Percentiles rank a stretch among this genome's conserved stretches.
These are phyloP conservation scores for Xylariaceae sp. DNA, from an alignment of 2,329 filamentous ascomycete genomes.

Conservation along the genomic window DNA sequence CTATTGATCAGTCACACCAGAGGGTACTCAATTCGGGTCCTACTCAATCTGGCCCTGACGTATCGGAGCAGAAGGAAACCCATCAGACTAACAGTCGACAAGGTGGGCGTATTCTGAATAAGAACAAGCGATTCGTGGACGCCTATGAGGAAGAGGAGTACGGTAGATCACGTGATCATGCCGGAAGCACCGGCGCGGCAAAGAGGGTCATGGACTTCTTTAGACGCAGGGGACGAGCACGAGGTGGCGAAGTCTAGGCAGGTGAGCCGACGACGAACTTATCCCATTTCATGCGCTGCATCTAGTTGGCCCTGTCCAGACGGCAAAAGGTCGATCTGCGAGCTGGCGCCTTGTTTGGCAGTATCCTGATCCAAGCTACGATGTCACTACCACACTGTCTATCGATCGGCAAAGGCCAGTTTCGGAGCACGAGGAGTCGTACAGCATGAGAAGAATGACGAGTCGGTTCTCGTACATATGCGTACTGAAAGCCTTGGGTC, in stretches of 20 bases:
- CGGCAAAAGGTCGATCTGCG: slow-evolving; percentile 2
- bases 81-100: slow-evolving; percentile 35
- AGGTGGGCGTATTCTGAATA: slow-evolving; percentile 62
- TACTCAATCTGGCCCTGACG: slow-evolving; percentile 41
- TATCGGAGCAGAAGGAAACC: slow-evolving; percentile 40
- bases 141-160: slow-evolving; percentile 75
- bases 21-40: slow-evolving; percentile 41
- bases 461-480: slow-evolving; percentile 3
- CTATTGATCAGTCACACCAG: slow-evolving; percentile 42
- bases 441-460: slow-evolving; percentile 5
- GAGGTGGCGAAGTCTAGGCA: slow-evolving; percentile 47
- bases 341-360: not conserved
- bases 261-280: slow-evolving; percentile 4
- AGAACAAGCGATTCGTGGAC: slow-evolving; percentile 83
- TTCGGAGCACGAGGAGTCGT: not conserved
- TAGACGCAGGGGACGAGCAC: slow-evolving; percentile 73
- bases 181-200: slow-evolving; percentile 79
- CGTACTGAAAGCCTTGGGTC: slow-evolving; percentile 9
- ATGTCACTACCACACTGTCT: not conserved
- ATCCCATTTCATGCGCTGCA: slow-evolving; percentile 4
- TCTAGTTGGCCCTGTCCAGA: slow-evolving; percentile 2
- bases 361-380: slow-evolving; percentile 3
- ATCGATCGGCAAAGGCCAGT: slow-evolving; percentile 2
- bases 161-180: slow-evolving; percentile 55
- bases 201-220: slow-evolving; percentile 99